phyloP scores from a whole-genome alignment of 2,329 filamentous ascomycete genomes.

The Penicillium sp. region DNA sequence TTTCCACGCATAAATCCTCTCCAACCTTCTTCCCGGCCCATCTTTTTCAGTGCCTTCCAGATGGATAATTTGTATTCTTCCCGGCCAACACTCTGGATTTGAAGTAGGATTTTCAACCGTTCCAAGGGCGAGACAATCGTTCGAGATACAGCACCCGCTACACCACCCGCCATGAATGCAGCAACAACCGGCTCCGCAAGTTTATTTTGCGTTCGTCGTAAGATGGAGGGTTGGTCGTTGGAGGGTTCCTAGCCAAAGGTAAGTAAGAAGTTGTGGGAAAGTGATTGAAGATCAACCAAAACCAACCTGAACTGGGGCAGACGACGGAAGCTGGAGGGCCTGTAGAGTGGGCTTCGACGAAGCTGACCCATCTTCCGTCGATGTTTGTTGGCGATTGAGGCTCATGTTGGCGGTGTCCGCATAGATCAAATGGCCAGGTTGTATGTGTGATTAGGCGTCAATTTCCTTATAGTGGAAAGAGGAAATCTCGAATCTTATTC shows the following conservation, averaged over 20 bases:
- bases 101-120: constrained; percentile 95
- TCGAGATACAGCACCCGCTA: constrained; percentile 94
- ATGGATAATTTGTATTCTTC: constrained; percentile 94
- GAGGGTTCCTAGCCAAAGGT: constrained; percentile 24
- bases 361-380: constrained; percentile 24
- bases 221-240: constrained; percentile 22
- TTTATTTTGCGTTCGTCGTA: constrained; percentile 34
- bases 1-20: constrained; percentile 97
- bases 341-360: constrained; percentile 23
- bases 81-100: constrained; percentile 87
- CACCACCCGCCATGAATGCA: constrained; percentile 90
- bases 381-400: constrained; percentile 37
- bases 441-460: too few relatives aligned
- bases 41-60: constrained; percentile 84
- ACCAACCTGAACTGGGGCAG: constrained; percentile 28
- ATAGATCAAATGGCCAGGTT: constrained; percentile 5
- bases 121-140: constrained; percentile 97
- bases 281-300: too few relatives aligned
- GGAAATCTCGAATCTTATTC: neutral
- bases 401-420: constrained; percentile 35
- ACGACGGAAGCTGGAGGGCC: constrained; percentile 26
- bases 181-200: constrained; percentile 84
- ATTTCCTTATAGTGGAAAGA: too few relatives aligned
- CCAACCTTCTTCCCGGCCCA: constrained; percentile 98
- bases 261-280: neutral